Evolutionary conservation across 2,329 filamentous ascomycete species (phyloP).

Genomic region (Ascocoryne sarcoides): DNA sequence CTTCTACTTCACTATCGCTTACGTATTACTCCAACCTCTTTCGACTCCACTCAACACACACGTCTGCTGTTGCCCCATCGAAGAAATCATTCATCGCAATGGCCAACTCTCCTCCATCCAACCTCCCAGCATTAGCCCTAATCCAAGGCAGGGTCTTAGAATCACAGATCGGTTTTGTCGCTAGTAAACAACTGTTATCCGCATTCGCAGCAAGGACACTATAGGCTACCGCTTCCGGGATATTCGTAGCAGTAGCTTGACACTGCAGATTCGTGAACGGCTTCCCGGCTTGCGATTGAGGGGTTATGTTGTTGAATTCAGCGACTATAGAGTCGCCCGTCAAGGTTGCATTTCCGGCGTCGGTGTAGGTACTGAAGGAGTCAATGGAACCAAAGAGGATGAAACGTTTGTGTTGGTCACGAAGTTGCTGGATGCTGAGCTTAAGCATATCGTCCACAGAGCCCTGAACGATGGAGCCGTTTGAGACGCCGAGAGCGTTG

Average conservation of each 20-base stretch:
- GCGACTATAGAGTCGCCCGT: slow-evolving; percentile 32
- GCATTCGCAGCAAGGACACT: slow-evolving; percentile 37
- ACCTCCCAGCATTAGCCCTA: slow-evolving; percentile 32
- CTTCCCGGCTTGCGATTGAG: slow-evolving; percentile 27
- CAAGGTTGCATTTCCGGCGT: slow-evolving; percentile 34
- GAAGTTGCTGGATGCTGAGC: slow-evolving; percentile 29
- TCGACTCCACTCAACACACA: slow-evolving; percentile 31
- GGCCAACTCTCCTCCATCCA: slow-evolving; percentile 33
- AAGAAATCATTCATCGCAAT: slow-evolving; percentile 45
- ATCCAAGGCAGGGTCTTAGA: slow-evolving; percentile 40
- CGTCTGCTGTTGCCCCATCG: slow-evolving; percentile 40
- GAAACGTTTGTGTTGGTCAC: slow-evolving; percentile 30
- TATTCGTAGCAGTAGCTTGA: slow-evolving; percentile 43
- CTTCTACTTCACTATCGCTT: no score
- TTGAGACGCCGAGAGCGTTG: slow-evolving; percentile 26
- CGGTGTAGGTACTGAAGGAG: slow-evolving; percentile 34
- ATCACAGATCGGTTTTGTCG: slow-evolving; percentile 41
- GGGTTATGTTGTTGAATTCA: slow-evolving; percentile 30
- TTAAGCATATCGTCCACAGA: slow-evolving; percentile 29
- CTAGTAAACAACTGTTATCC: slow-evolving; percentile 36
- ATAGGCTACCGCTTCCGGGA: slow-evolving; percentile 37
- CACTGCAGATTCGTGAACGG: slow-evolving; percentile 38
- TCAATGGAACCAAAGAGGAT: slow-evolving; percentile 32
- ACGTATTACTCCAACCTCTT: slow-evolving; percentile 14
- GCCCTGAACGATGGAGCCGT: slow-evolving; percentile 22